Conservation (phyloP, 1,284 basidiomycete species). For the Heterobasidion occidentale region DNA sequence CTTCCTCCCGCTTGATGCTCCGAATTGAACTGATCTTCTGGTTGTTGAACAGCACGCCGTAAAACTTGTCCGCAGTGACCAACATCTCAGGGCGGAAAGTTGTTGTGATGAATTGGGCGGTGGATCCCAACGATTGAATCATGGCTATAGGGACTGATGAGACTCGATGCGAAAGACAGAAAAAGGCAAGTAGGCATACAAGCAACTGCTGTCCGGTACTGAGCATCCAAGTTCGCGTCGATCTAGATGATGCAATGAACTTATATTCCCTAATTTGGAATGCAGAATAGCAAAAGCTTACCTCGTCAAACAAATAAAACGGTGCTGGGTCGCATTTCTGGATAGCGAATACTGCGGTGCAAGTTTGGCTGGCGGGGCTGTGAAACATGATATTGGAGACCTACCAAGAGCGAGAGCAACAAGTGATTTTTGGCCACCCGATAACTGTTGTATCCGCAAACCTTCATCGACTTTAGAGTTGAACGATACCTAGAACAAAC, state of each 20-base stretch:
- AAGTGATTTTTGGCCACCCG: constrained; percentile 95
- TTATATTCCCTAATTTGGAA: neutral
- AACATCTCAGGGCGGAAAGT: constrained; percentile 98
- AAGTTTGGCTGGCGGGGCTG: neutral
- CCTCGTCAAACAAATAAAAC: constrained; percentile 99
- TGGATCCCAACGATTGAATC: constrained; percentile 84
- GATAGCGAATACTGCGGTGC: constrained; percentile 84
- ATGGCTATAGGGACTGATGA: constrained; percentile 49
- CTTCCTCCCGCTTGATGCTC: constrained; percentile 71
- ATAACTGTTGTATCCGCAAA: constrained; percentile 91
- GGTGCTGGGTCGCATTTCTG: constrained; percentile 98
- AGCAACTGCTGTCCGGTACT: constrained; percentile 95
- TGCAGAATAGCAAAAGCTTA: constrained; percentile 18
- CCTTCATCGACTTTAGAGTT: constrained; percentile 98
- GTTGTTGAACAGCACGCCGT: constrained; percentile 98
- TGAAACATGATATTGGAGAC: constrained; percentile 4
- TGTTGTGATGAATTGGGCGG: constrained; percentile 96
- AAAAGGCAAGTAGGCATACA: constrained; percentile 38
- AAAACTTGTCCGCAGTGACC: constrained; percentile 91
- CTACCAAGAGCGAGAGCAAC: constrained; percentile 90
- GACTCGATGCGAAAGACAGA: constrained; percentile 3
- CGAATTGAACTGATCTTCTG: constrained; percentile 90
- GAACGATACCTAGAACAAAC: constrained; percentile 77
- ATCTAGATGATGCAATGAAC: constrained; percentile 41
- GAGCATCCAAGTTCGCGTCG: constrained; percentile 96